Percentiles rank a stretch among this genome's conserved stretches.
These are phyloP conservation scores for Aspergillus egyptiacus DNA, from an alignment of 495 filamentous ascomycete species.

Conservation along the genomic window DNA sequence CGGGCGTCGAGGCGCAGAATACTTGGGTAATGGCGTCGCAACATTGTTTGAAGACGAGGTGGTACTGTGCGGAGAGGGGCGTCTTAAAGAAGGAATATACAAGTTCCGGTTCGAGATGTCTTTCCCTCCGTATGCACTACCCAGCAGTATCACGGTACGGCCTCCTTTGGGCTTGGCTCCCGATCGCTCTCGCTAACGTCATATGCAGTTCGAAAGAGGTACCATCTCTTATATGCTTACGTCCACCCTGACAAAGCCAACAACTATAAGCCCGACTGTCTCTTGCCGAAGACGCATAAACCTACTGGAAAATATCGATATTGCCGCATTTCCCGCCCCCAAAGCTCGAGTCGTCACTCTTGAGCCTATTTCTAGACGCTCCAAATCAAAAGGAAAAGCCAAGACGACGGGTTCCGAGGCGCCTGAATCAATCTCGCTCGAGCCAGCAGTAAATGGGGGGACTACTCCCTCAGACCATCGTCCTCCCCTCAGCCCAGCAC, in stretches of 20 bases:
- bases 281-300: conserved; percentile 75
- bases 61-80: conserved; percentile 84
- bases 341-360: conserved; percentile 73
- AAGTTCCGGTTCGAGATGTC: conserved; percentile 89
- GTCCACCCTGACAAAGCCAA: conserved; percentile 83
- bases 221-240: conserved; percentile 87
- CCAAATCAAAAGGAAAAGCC: conserved; percentile 42
- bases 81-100: conserved; percentile 77
- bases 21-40: conserved; percentile 74
- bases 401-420: conserved; percentile 32
- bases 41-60: conserved; percentile 88
- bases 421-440: conserved; percentile 33
- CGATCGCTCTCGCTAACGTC: conserved; percentile 12
- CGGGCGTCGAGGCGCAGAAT: conserved; percentile 56
- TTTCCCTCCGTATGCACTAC: conserved; percentile 70
- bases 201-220: conserved; percentile 81
- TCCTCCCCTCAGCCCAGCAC: conserved; percentile 49
- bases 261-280: conserved; percentile 72
- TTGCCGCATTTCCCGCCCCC: conserved; percentile 50
- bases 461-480: conserved; percentile 24
- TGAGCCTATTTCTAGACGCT: conserved; percentile 59
- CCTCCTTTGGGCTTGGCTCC: neutral
- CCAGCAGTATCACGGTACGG: conserved; percentile 78
- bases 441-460: conserved; percentile 27
- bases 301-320: conserved; percentile 66